A percentile compares a stretch with the other conserved stretches of the same genome.
These are phyloP conservation scores for Pleurostoma richardsiae DNA, from an alignment of 2,329 filamentous ascomycete species.

Conservation along the genomic window DNA sequence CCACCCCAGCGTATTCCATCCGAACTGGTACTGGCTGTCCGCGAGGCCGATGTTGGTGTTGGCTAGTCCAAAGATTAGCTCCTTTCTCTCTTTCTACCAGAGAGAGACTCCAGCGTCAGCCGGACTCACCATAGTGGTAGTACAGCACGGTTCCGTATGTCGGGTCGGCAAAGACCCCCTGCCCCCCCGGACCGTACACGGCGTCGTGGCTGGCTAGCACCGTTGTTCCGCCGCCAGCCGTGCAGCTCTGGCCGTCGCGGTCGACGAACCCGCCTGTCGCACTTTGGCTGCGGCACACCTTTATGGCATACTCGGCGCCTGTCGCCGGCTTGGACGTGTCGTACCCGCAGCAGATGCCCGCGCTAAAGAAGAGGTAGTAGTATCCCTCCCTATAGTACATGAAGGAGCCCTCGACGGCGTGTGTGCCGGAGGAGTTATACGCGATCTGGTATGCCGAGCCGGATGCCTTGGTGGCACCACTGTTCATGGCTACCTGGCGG, in stretches of 20 bases:
- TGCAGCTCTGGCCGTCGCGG: slow-evolving; percentile 45
- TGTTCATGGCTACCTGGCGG: slow-evolving; percentile 35
- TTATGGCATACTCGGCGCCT: slow-evolving; percentile 62
- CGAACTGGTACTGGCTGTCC: slow-evolving; percentile 39
- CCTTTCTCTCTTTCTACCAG: neutral
- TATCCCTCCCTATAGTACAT: slow-evolving; percentile 50
- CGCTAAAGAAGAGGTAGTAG: slow-evolving; percentile 62
- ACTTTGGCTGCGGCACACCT: slow-evolving; percentile 53
- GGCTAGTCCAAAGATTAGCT: slow-evolving; percentile 22
- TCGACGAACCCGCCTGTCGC: slow-evolving; percentile 54
- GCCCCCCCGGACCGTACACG: slow-evolving; percentile 59
- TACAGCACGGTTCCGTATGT: slow-evolving; percentile 50
- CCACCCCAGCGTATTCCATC: slow-evolving; percentile 38
- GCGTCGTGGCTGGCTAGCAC: slow-evolving; percentile 52
- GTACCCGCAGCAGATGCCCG: slow-evolving; percentile 58
- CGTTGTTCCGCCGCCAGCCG: slow-evolving; percentile 49
- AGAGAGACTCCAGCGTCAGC: no score
- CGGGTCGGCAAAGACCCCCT: slow-evolving; percentile 50
- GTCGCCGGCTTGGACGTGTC: slow-evolving; percentile 42
- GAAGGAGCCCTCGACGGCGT: slow-evolving; percentile 52
- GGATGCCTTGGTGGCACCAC: slow-evolving; percentile 20
- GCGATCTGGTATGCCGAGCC: slow-evolving; percentile 37
- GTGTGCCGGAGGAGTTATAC: slow-evolving; percentile 43
- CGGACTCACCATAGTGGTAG: slow-evolving; percentile 46
- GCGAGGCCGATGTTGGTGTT: slow-evolving; percentile 47